Evolutionary conservation across 192 early-diverging fungal species (phyloP), one percentile per base, ranked within the genome.

Genomic region (Thamnidium elegans): DNA sequence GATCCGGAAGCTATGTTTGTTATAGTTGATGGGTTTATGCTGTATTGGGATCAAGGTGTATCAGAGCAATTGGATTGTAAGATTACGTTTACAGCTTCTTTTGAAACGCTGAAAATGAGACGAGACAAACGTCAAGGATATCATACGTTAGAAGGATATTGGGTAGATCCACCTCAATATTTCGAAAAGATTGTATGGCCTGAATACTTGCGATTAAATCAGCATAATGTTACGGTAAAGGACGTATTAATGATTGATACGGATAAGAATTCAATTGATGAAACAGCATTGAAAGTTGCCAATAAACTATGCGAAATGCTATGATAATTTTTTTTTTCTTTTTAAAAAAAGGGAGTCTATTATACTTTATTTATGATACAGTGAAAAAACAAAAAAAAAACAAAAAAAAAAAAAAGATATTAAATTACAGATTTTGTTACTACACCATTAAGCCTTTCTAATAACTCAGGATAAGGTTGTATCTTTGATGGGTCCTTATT

Each of bases 1-100:
- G 17, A 69, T 9, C 36, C 36, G 4, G 52, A 71, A 19, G 54
- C 65, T 17, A 67, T 53, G 62, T 77, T 84, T 58, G 61, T 85
- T 34, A 74, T 92, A 10, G 73, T 89, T 15, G 94, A 96, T 64
- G 94, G 94, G 7, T 91, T 96, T 61, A 76, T 96, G 52, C 79
- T 96, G 43, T 92, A 84, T 70, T 77, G 84, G 52, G 55, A 84
- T 59, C 61, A 74, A 10, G 42, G 58, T 7, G 61, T 87, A 10
- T 55, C 76, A 13, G 65, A 76, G 3, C 61, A 69, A 7, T 67
- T 84, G 6, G 84, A 87, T 44, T 63, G 69, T 13, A 76, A 83
- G 45, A 69, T 89, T 14, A 87, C 83, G 63, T 59, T 92, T 13
- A 77, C 78, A 36, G 85, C 89, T 0, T 71, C 78, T 1, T 86